phyloP scores from a whole-genome alignment of 495 filamentous ascomycete species.

The Ramalina intermedia region DNA sequence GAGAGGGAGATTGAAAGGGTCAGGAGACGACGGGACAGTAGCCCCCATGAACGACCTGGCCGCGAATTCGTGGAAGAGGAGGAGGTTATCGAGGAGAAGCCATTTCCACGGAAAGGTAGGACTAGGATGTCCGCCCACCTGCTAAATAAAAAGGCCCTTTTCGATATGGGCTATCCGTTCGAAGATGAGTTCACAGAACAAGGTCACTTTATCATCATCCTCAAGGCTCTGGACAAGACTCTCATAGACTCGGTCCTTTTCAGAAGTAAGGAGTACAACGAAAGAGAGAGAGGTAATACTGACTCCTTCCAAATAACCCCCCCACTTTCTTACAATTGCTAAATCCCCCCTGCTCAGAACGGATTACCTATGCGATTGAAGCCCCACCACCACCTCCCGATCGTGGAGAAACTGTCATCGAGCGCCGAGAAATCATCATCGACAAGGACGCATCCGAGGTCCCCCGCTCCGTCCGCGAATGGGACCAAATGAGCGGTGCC shows the following conservation, averaged over 20 bases:
- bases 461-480: constrained; percentile 18
- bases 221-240: constrained; percentile 68
- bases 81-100: constrained; percentile 27
- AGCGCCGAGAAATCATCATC: constrained; percentile 18
- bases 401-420: constrained; percentile 22
- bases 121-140: constrained; percentile 68
- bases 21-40: constrained; percentile 22
- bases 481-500: constrained; percentile 15
- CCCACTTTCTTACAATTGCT: neutral
- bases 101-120: constrained; percentile 72
- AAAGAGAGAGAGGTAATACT: constrained; percentile 18
- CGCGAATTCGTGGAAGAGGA: constrained; percentile 18
- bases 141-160: constrained; percentile 60
- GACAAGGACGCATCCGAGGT: constrained; percentile 9
- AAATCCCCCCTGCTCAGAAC: constrained; percentile 1
- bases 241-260: constrained; percentile 82
- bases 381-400: constrained; percentile 21
- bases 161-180: constrained; percentile 74
- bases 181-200: constrained; percentile 44
- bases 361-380: constrained; percentile 25
- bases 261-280: constrained; percentile 52
- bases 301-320: neutral
- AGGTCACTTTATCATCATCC: constrained; percentile 65
- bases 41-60: constrained; percentile 4
- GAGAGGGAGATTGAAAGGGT: constrained; percentile 33